These are phyloP conservation scores for Zymoseptoria pseudotritici DNA, from an alignment of 2,329 filamentous ascomycete genomes.

Conservation along the genomic window DNA sequence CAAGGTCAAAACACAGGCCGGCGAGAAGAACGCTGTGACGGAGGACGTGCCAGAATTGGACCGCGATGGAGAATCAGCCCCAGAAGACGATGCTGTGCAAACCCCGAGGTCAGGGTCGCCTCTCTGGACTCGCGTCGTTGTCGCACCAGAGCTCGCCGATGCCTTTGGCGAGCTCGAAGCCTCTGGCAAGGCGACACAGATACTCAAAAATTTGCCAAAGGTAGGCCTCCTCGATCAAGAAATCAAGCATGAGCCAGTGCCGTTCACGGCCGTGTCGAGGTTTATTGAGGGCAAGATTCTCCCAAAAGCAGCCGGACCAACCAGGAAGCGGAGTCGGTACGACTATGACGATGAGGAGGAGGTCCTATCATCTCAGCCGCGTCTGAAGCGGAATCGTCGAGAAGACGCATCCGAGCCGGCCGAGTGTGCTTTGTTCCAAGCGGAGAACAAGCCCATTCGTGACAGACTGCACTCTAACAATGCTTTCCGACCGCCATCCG, in stretches of 20 bases:
- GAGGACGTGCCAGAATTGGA: slow-evolving; percentile 25
- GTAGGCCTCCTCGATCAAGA: slow-evolving; percentile 12
- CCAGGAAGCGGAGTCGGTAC: slow-evolving; percentile 73
- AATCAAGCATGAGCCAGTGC: slow-evolving; percentile 2
- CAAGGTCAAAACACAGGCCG: slow-evolving; percentile 41
- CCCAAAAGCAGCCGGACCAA: slow-evolving; percentile 57
- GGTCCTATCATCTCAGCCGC: slow-evolving; percentile 28
- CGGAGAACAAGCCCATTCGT: slow-evolving; percentile 80
- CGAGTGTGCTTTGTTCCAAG: slow-evolving; percentile 79
- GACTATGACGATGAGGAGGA: slow-evolving; percentile 63
- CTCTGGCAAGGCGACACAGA: slow-evolving; percentile 21
- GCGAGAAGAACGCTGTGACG: slow-evolving; percentile 13
- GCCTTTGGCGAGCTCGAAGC: slow-evolving; percentile 21
- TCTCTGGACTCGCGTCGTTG: slow-evolving; percentile 17
- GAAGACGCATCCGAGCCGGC: slow-evolving; percentile 56
- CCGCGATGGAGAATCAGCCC: slow-evolving; percentile 22
- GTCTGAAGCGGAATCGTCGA: slow-evolving; percentile 33
- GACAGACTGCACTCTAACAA: slow-evolving; percentile 86
- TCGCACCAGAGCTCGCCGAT: slow-evolving; percentile 22
- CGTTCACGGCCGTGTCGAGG: slow-evolving; percentile 59
- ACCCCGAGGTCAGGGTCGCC: slow-evolving; percentile 18
- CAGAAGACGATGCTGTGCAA: slow-evolving; percentile 25
- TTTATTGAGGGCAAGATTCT: slow-evolving; percentile 76
- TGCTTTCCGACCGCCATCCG: slow-evolving; percentile 86
- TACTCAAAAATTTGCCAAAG: slow-evolving; percentile 22